Evolutionary conservation across 2,329 filamentous ascomycete species (phyloP).

Genomic region (Phaeosphaeriaceae sp.): DNA sequence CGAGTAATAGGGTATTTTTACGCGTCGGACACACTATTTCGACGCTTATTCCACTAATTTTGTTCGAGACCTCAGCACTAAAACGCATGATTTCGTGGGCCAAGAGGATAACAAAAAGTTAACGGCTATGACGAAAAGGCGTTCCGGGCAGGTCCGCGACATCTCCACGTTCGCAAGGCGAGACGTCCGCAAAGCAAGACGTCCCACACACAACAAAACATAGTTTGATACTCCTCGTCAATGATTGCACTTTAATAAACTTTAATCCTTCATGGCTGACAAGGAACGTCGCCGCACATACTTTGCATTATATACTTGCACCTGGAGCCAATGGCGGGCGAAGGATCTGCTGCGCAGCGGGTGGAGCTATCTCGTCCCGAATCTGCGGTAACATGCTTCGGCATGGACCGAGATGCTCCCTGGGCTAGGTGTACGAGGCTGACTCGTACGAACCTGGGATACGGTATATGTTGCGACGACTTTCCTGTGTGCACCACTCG

Average conservation of each 20-base stretch:
- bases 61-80: slow-evolving; percentile 1
- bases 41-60: slow-evolving; percentile 1
- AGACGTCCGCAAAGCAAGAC: not conserved
- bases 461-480: not conserved
- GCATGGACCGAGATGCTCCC: not conserved
- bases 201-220: not conserved
- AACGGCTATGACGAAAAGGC: not conserved
- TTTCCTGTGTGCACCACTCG: not conserved
- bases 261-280: not conserved
- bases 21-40: not conserved
- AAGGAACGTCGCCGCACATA: not conserved
- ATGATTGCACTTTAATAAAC: not conserved
- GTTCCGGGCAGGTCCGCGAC: not conserved
- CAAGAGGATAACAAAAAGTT: slow-evolving; percentile 2
- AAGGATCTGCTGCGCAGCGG: not conserved
- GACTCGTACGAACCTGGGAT: not conserved
- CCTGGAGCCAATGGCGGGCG: not conserved
- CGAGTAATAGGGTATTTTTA: slow-evolving; percentile 13
- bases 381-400: not conserved
- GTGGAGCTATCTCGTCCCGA: not conserved
- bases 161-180: not conserved
- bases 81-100: slow-evolving; percentile 1
- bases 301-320: not conserved
- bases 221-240: too few species aligned
- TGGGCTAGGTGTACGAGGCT: not conserved